These are phyloP conservation scores for Aspergillus phoenicis DNA, from an alignment of 2,329 filamentous ascomycete genomes.

Conservation along the genomic window DNA sequence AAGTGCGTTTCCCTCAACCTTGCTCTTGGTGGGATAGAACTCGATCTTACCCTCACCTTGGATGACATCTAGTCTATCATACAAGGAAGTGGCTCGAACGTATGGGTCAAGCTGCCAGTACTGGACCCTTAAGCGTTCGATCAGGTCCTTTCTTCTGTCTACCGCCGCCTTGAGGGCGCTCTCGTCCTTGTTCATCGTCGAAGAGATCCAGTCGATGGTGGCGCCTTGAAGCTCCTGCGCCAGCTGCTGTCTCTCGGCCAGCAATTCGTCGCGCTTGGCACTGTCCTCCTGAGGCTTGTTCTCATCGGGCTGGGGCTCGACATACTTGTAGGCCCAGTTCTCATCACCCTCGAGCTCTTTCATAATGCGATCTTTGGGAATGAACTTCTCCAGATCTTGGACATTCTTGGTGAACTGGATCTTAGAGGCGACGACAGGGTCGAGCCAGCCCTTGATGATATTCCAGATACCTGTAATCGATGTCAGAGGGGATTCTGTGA, in stretches of 20 bases:
- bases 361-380: constrained; percentile 69
- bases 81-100: constrained; percentile 76
- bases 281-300: constrained; percentile 73
- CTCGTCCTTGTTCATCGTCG: constrained; percentile 48
- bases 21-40: constrained; percentile 62
- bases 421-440: constrained; percentile 92
- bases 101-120: constrained; percentile 94
- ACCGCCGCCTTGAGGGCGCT: constrained; percentile 55
- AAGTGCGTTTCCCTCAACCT: constrained; percentile 19
- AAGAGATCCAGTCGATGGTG: constrained; percentile 74
- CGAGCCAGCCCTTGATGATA: constrained; percentile 93
- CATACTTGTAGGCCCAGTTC: constrained; percentile 79
- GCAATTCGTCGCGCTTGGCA: constrained; percentile 63
- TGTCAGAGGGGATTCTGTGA: background rate
- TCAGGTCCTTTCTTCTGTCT: constrained; percentile 62
- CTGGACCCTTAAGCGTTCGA: constrained; percentile 65
- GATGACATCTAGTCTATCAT: constrained; percentile 79
- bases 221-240: constrained; percentile 72
- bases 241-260: constrained; percentile 65
- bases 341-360: constrained; percentile 86
- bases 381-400: constrained; percentile 76
- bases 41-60: constrained; percentile 66
- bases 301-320: constrained; percentile 74
- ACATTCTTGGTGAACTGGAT: constrained; percentile 87
- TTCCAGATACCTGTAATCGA: constrained; percentile 78